These are phyloP conservation scores for Penicillium oxalicum DNA, from an alignment of 2,329 filamentous ascomycete species.

Conservation along the genomic window DNA sequence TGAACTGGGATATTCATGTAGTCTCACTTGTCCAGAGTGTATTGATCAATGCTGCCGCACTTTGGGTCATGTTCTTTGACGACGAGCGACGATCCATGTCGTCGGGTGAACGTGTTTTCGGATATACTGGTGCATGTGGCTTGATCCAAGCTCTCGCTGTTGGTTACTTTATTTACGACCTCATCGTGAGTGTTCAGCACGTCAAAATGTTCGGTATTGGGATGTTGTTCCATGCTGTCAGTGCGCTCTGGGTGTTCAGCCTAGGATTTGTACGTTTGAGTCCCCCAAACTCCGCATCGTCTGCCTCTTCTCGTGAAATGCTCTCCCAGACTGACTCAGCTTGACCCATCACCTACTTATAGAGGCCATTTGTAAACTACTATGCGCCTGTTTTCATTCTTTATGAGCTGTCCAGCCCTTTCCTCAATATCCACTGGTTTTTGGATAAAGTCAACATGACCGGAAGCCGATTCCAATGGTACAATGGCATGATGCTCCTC, in stretches of 20 bases:
- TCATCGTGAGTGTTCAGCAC: constrained; percentile 52
- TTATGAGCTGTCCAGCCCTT: constrained; percentile 61
- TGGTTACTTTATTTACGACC: constrained; percentile 61
- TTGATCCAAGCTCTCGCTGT: constrained; percentile 55
- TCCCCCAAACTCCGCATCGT: background rate
- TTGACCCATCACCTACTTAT: too few species aligned
- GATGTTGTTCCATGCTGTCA: constrained; percentile 57
- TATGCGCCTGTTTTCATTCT: constrained; percentile 61
- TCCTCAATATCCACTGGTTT: constrained; percentile 66
- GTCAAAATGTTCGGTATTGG: constrained; percentile 55
- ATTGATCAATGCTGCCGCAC: constrained; percentile 50
- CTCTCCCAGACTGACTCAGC: too few species aligned
- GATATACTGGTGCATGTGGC: constrained; percentile 55
- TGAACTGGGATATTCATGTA: constrained; percentile 64
- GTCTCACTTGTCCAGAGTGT: constrained; percentile 57
- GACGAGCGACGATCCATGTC: constrained; percentile 51
- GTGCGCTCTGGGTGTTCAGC: constrained; percentile 55
- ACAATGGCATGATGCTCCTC: constrained; percentile 57
- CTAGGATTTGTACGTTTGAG: constrained; percentile 56
- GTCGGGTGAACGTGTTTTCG: constrained; percentile 51
- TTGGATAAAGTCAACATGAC: constrained; percentile 62
- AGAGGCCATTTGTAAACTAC: constrained; percentile 62
- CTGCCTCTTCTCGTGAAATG: background rate
- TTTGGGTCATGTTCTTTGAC: constrained; percentile 55
- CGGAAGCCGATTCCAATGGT: constrained; percentile 55